Base-by-base conservation (phyloP, 306 rosid genomes). In the Abrus precatorius region DNA sequence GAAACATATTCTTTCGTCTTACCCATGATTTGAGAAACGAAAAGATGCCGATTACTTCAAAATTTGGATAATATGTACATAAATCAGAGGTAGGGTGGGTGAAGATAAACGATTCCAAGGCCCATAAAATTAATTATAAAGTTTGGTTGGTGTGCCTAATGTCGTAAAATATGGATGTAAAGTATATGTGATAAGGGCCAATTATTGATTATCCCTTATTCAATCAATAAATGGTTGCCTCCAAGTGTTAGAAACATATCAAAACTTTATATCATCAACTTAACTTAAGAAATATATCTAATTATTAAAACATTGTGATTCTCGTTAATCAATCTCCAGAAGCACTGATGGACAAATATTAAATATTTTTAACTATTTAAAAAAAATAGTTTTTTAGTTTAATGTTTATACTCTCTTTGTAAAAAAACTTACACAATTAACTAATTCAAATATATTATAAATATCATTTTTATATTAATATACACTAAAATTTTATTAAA, bases 121-220 rank as follows among this genome's bases (percentile, higher is more conserved):
- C 11, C 40, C 61, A 1, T 5, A 14, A 68, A 27, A 29, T 45
- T 68, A 45, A 11, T 49, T 45, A 68, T 29, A 68, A 45, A 45
- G 34, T 48, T 28, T 68, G 41, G 74, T 68, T 45, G 74, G 56
- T 68, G 74, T 1, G 40, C 41, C 56, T 10, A 45, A 68, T 68
- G 27, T 28, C 20, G 9, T 8, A 14, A 63, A 38, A 20, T 41
- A 41, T 14, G 52, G 34, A 40, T 14, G 9, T 44, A 27, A 1
- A 9, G 9, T 53, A n/a, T 64, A 28, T 9, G 44, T 65, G 52
- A 20, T 12, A 13, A 6, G 9, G 11, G 44, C 10, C 45, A 62
- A 62, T 62, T 12, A 33, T 61, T 61, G 61, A 20, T 55, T 55
- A 53, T 53, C 29, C 33, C 61, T 55, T 20, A 27, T 55, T 27